phyloP scores from a whole-genome alignment of 2,329 filamentous ascomycete genomes.

The Triangularia setosa region DNA sequence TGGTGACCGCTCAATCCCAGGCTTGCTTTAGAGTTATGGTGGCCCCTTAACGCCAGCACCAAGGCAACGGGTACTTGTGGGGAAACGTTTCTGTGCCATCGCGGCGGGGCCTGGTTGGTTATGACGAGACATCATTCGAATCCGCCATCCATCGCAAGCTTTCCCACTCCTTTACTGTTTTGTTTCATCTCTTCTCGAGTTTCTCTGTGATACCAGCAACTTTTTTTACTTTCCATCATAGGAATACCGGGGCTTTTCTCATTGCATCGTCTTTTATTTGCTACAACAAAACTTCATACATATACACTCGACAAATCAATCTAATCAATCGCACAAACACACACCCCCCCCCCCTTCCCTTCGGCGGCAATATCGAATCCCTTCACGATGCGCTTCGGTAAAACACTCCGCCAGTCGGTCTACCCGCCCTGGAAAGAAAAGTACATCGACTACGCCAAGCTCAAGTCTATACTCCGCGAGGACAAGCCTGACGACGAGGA shows the following conservation, averaged over 20 bases:
- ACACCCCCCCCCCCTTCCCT: no score
- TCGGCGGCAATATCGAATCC: no score
- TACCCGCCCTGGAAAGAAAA: slow-evolving; percentile 87
- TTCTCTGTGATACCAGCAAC: background rate
- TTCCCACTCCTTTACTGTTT: background rate
- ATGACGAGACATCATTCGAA: background rate
- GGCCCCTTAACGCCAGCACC: background rate
- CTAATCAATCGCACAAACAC: background rate
- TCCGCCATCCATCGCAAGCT: background rate
- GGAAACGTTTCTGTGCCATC: background rate
- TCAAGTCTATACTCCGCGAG: slow-evolving; percentile 85
- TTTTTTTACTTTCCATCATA: no score
- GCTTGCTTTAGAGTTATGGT: background rate
- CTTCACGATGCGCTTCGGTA: slow-evolving; percentile 83
- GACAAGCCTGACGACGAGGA: slow-evolving; percentile 59
- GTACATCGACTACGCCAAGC: slow-evolving; percentile 93
- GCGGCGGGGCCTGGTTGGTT: background rate
- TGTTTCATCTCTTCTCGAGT: background rate
- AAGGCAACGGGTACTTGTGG: background rate
- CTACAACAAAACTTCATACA: background rate
- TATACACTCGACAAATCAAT: background rate
- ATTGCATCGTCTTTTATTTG: background rate
- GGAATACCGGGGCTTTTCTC: no score
- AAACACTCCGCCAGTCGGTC: slow-evolving; percentile 73
- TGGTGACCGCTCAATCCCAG: no score